phyloP scores from a whole-genome alignment of 306 rosid species.

The Gynostemma pentaphyllum region DNA sequence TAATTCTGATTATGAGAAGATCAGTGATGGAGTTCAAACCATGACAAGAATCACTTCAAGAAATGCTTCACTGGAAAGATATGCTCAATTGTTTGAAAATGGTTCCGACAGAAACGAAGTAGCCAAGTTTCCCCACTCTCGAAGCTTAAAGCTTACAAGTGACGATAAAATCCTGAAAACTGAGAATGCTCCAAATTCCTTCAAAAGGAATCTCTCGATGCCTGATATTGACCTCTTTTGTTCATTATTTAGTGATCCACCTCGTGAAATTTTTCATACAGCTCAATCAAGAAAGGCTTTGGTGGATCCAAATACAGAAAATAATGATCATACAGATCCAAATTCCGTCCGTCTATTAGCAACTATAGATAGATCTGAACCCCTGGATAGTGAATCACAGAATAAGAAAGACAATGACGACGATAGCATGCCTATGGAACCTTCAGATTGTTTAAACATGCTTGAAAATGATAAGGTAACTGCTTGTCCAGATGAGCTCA shows the following conservation, averaged over 20 bases:
- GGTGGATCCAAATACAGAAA: constrained; percentile 5
- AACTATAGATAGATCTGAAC: constrained; percentile 11
- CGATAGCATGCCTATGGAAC: not conserved
- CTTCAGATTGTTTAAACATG: constrained; percentile 1
- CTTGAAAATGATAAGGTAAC: constrained; percentile 14
- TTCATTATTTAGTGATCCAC: constrained; percentile 45
- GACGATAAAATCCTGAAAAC: constrained; percentile 36
- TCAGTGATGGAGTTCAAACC: constrained; percentile 11
- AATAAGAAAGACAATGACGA: constrained; percentile 16
- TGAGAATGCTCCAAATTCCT: constrained; percentile 25
- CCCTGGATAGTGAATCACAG: constrained; percentile 20
- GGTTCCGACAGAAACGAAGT: constrained; percentile 34
- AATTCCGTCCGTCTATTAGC: constrained; percentile 20
- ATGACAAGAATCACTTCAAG: constrained; percentile 50
- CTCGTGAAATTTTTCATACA: constrained; percentile 27
- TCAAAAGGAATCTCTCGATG: constrained; percentile 62
- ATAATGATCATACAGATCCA: constrained; percentile 19
- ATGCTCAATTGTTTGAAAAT: constrained; percentile 51
- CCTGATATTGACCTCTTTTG: constrained; percentile 55
- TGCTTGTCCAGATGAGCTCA: constrained; percentile 8
- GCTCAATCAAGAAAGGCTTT: constrained; percentile 20
- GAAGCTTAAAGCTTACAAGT: constrained; percentile 46
- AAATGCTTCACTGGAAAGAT: constrained; percentile 51
- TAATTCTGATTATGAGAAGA: not conserved
- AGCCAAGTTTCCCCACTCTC: constrained; percentile 24